Evolutionary conservation across 2,329 filamentous ascomycete genomes (phyloP), one percentile per base, ranked within the genome.

Genomic region (Ascochyta lentis): DNA sequence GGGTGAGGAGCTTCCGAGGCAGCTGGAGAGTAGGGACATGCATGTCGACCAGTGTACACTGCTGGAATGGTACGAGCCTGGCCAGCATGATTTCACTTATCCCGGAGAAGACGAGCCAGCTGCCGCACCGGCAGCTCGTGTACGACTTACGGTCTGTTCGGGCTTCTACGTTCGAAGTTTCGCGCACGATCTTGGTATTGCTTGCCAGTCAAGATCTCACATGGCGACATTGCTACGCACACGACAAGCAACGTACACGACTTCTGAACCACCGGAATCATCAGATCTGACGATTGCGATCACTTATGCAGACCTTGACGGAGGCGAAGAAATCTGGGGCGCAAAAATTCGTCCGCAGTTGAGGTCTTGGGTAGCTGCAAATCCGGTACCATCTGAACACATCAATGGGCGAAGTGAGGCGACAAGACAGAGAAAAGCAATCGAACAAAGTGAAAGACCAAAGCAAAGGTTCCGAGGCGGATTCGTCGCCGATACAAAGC

Each of bases 101-200:
- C 61, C 60, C 1, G 58, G 56, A 4, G 56, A 60, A 7, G 6
- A 49, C 6, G n/a, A 24, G 7, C 53, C 58, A 1, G 58, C 59
- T n/a, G 26, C 49, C 27, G 60, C 52, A 12, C 67, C 69, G 4
- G 68, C 66, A 4, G 69, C 45, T 3, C 59, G 55, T 12, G 61
- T 72, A 3, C 48, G 55, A 10, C 59, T 73, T 2, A 69, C 59
- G 0, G 70, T 73, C 0, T 66, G 56, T 27, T 71, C 69, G 10
- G 70, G 70, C 0, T 73, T 73, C 55, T 73, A 73, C 24, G 70
- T 73, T 0, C 64, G 70, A 8, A 73, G 70, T 53, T 73, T 73
- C 26, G 69, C 67, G 23, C 64, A 72, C 34, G 69, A 73, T 56
- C 58, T 73, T 1, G 70, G 70, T 6, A 40, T 67, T 13, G 64